Conservation (phyloP, 768 basidiomycete species). For the Auriscalpium microsporum region DNA sequence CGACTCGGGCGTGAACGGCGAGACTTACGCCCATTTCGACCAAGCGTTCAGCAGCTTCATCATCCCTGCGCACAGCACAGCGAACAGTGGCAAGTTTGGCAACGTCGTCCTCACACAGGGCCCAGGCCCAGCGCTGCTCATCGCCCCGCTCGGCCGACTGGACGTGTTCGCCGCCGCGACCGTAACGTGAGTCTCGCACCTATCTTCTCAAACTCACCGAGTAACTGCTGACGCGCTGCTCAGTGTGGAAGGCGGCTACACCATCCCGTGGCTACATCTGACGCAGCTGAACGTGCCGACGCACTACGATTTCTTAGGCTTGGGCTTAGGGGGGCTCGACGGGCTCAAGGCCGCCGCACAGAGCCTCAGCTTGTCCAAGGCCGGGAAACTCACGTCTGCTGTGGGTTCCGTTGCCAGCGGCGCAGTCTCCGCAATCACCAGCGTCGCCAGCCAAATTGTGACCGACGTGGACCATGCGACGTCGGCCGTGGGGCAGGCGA, state of each 20-base stretch:
- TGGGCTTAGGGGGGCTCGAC: neutral
- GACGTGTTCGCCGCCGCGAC: conserved; percentile 48
- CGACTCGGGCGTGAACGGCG: conserved; percentile 42
- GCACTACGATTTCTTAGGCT: conserved; percentile 24
- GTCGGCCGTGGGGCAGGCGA: neutral
- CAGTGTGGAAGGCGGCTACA: conserved; percentile 48
- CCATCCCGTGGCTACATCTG: conserved; percentile 58
- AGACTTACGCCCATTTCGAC: conserved; percentile 50
- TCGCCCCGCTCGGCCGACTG: conserved; percentile 45
- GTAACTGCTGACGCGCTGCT: neutral
- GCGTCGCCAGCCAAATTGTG: neutral
- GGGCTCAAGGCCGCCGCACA: conserved; percentile 2
- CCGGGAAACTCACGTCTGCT: neutral
- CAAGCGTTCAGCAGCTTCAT: conserved; percentile 47
- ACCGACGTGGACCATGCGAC: neutral
- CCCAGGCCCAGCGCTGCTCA: conserved; percentile 43
- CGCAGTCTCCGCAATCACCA: neutral
- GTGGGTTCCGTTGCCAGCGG: neutral
- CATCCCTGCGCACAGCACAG: conserved; percentile 48
- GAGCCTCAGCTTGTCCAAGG: neutral
- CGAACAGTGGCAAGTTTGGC: conserved; percentile 49
- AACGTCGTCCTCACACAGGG: conserved; percentile 56
- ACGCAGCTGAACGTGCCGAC: conserved; percentile 46
- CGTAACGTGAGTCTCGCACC: conserved; percentile 20
- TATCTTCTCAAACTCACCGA: neutral